Conservation (phyloP, 208 protist genomes). For the Leishmania guyanensis region DNA sequence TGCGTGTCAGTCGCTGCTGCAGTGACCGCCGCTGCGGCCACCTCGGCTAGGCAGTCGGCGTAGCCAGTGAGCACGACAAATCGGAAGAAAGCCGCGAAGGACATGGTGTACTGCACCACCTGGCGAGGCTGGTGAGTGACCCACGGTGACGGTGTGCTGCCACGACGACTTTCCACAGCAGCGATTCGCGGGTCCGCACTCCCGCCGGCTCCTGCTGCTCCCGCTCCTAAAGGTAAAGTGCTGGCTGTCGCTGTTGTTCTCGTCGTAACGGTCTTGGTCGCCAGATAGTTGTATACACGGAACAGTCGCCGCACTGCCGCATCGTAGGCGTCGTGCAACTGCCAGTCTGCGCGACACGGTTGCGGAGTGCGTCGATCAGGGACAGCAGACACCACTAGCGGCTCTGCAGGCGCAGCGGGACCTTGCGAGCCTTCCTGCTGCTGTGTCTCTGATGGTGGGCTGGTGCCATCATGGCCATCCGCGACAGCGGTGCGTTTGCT, state of each 20-base stretch:
- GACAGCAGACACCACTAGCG: not conserved
- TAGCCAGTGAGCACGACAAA: constrained; percentile 31
- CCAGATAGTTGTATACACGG: constrained; percentile 27
- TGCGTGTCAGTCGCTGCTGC: not conserved
- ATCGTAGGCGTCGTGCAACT: constrained; percentile 32
- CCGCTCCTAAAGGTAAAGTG: not conserved
- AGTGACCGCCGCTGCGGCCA: not conserved
- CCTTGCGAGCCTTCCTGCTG: not conserved
- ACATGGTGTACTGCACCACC: constrained; percentile 29
- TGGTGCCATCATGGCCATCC: not conserved
- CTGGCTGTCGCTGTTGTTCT: not conserved
- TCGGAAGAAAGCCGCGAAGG: constrained; percentile 27
- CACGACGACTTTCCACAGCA: not conserved
- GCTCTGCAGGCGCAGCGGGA: not conserved
- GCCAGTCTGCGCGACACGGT: not conserved
- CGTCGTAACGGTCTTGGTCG: constrained; percentile 17
- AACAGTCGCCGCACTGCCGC: constrained; percentile 32
- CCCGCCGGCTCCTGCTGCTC: not conserved
- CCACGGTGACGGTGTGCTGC: not conserved
- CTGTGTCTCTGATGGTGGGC: not conserved
- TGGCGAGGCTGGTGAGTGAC: not conserved
- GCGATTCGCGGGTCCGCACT: not conserved
- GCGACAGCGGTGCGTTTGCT: not conserved
- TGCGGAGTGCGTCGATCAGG: not conserved
- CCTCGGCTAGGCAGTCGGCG: constrained; percentile 21